These are phyloP conservation scores for Colletotrichum sansevieriae DNA, from an alignment of 2,329 filamentous ascomycete species.

Conservation along the genomic window DNA sequence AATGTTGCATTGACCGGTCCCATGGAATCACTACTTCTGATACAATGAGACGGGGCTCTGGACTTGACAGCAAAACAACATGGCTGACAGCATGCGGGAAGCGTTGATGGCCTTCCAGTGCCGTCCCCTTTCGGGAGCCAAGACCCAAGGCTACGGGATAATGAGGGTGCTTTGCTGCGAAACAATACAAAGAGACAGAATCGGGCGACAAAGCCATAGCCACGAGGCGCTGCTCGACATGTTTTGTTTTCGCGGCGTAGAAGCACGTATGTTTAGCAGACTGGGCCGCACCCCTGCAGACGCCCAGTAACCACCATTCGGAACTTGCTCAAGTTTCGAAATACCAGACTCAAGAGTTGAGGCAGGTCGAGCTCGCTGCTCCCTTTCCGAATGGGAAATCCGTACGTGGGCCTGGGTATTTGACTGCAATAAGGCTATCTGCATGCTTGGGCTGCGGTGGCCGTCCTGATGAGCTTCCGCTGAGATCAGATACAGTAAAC, in stretches of 20 bases:
- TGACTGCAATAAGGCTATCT: conserved; percentile 29
- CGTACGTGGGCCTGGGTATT: neutral
- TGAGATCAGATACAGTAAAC: conserved; percentile 37
- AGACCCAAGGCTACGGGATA: neutral
- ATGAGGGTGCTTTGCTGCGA: neutral
- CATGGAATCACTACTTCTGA: conserved; percentile 15
- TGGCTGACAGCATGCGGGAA: conserved; percentile 20
- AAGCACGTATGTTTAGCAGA: neutral
- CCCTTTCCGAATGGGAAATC: neutral
- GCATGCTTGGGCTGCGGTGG: conserved; percentile 21
- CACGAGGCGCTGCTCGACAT: conserved; percentile 4
- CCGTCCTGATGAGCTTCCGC: conserved; percentile 22
- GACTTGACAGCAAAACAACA: conserved; percentile 20
- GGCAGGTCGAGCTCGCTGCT: neutral
- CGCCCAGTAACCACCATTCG: neutral
- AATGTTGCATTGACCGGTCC: conserved; percentile 26
- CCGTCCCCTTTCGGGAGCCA: neutral
- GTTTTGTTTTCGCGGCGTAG: neutral
- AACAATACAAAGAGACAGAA: neutral
- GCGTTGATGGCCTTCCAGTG: conserved; percentile 12
- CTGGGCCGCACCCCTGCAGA: neutral
- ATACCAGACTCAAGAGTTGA: neutral
- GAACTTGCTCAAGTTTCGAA: neutral
- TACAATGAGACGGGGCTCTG: neutral
- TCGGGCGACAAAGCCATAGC: neutral